Base-by-base conservation (phyloP, 768 basidiomycete species). In the Tylopilus plumbeoviolaceoides region DNA sequence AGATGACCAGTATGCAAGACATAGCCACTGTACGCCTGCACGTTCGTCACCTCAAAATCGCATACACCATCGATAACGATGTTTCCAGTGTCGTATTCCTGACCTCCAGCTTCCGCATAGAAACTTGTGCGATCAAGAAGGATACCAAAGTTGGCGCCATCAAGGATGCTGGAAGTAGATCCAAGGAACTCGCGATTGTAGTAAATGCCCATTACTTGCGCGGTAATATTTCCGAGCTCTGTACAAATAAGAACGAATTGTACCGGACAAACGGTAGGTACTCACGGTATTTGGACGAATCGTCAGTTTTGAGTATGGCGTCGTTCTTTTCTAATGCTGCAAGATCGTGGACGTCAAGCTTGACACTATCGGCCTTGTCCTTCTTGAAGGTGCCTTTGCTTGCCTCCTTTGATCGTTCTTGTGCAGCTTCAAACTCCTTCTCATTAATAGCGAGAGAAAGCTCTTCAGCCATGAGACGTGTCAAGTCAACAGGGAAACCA, bases 81-180 rank as follows among this genome's bases (percentile, higher is more conserved):
- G 61, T 87, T 90, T 50, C 97, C 97, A 0, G 91, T 98, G 67
- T 99, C 97, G 62, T 90, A 84, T 72, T 98, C 95, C 67, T 99
- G 97, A 25, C 97, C 97, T 63, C 97, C 97, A 35, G 92, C 80
- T 72, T 99, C 97, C 7, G 97, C 95, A 58, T 99, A 99, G 72
- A 98, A 98, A 72, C 87, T 92, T 4, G 97, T 98, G 42, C 80
- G 80, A 73, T 98, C 91, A 46, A 99, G 84, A 27, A 99, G 68
- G 45, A 99, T 63, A 40, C 97, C 97, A 67, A 99, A 91, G 7
- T 77, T 70, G 5, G 80, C 69, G 54, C 77, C 82, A n/a, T 79
- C 73, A 0, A 89, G 81, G 42, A 95, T 79, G 38, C 73, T 73
- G 31, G 73, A 65, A 5, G 94, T 91, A 1, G 90, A 86, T 10